Conservation (phyloP, 768 basidiomycete genomes). For the Gautieria morchelliformis region DNA sequence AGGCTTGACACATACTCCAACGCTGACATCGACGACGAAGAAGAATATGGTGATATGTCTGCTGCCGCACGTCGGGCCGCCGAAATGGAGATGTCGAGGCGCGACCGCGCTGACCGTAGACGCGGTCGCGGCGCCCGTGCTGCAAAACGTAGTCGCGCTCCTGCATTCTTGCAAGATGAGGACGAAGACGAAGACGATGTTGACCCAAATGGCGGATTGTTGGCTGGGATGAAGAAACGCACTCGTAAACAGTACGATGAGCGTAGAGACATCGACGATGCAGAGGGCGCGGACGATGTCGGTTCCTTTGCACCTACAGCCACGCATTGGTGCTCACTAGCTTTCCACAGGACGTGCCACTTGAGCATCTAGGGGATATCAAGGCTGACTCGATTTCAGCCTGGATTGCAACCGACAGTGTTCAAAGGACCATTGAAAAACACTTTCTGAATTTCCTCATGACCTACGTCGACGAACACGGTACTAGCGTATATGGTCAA, state of each 20-base stretch:
- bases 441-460: slow-evolving; percentile 94
- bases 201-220: slow-evolving; percentile 48
- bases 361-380: slow-evolving; percentile 95
- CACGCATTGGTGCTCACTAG: slow-evolving; percentile 10
- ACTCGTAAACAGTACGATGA: slow-evolving; percentile 93
- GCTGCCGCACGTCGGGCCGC: slow-evolving; percentile 66
- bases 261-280: slow-evolving; percentile 79
- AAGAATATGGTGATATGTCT: slow-evolving; percentile 57
- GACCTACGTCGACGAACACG: slow-evolving; percentile 90
- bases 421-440: slow-evolving; percentile 79
- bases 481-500: slow-evolving; percentile 88
- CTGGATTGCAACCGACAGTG: slow-evolving; percentile 92
- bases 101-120: slow-evolving; percentile 66
- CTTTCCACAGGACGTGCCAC: slow-evolving; percentile 67
- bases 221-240: slow-evolving; percentile 64
- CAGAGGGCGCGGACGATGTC: slow-evolving; percentile 83
- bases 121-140: slow-evolving; percentile 67
- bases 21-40: slow-evolving; percentile 74
- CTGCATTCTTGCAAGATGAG: slow-evolving; percentile 79
- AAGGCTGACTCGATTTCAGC: slow-evolving; percentile 96
- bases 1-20: slow-evolving; percentile 82
- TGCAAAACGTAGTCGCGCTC: slow-evolving; percentile 69
- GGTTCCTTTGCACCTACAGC: slow-evolving; percentile 19
- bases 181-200: slow-evolving; percentile 53
- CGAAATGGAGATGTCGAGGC: slow-evolving; percentile 78